Conservation (phyloP, 2,329 filamentous ascomycete species). For the Pleurostoma richardsiae region DNA sequence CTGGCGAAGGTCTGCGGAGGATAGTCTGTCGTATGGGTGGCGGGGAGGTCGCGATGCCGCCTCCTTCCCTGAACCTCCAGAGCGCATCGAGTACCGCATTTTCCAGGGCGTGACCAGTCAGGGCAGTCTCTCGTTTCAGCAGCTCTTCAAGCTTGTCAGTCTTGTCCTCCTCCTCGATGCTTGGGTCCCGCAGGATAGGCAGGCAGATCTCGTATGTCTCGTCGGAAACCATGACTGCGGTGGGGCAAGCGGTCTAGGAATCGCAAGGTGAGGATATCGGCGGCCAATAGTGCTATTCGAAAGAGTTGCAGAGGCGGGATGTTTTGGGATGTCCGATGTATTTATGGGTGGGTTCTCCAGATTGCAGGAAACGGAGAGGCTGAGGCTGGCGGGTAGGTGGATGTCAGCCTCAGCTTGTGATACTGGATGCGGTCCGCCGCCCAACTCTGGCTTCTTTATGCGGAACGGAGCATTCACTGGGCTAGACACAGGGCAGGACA, state of each 20-base stretch:
- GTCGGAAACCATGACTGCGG: constrained; percentile 77
- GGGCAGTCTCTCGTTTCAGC: constrained; percentile 69
- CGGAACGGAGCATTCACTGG: too few species aligned
- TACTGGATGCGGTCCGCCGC: too few species aligned
- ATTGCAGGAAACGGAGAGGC: too few species aligned
- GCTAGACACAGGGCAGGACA: too few species aligned
- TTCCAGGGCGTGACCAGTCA: constrained; percentile 75
- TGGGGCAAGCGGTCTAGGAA: constrained; percentile 8
- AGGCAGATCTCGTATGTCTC: constrained; percentile 88
- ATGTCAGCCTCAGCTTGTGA: too few species aligned
- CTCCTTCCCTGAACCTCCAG: constrained; percentile 74
- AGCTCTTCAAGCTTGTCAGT: constrained; percentile 87
- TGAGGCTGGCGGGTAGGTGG: too few species aligned
- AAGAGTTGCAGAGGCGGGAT: background rate
- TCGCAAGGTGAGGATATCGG: background rate
- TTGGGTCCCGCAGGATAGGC: constrained; percentile 76
- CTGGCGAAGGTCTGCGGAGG: constrained; percentile 84
- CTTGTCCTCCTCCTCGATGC: constrained; percentile 90
- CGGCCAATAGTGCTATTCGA: constrained; percentile 1
- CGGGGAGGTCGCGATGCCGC: constrained; percentile 64
- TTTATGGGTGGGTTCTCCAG: too few species aligned
- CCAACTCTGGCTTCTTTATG: too few species aligned
- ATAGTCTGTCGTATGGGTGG: constrained; percentile 84
- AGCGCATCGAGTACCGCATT: constrained; percentile 87
- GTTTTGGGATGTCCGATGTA: too few species aligned